Evolutionary conservation across 1,284 basidiomycete genomes (phyloP).

Genomic region (Tilletia setariae): DNA sequence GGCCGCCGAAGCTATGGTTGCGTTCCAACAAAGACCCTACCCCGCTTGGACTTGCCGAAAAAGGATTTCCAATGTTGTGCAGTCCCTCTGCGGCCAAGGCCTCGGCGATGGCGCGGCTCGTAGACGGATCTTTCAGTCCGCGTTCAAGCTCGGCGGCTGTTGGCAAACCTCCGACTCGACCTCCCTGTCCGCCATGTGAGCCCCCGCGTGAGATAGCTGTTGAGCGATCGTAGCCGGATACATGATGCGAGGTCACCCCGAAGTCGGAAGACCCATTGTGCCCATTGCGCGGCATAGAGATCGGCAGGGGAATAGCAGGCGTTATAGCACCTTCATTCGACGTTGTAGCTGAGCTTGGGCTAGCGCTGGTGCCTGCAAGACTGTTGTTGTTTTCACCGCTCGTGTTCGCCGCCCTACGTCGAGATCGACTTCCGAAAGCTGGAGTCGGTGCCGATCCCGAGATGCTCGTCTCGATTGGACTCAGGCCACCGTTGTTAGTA

Average conservation of each 20-base stretch:
- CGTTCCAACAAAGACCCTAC: neutral
- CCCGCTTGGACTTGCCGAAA: conserved; percentile 11
- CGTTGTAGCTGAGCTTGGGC: neutral
- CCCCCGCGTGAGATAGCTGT: neutral
- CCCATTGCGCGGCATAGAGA: neutral
- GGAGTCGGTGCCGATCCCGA: conserved; percentile 2
- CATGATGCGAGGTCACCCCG: too few relatives aligned
- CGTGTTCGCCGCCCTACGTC: neutral
- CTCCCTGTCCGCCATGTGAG: too few relatives aligned
- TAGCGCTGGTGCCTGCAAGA: neutral
- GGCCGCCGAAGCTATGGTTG: neutral
- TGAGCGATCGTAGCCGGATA: neutral
- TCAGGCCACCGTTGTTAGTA: neutral
- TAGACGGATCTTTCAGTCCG: neutral
- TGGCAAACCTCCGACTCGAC: neutral
- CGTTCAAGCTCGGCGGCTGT: conserved; percentile 10
- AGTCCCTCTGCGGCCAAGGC: conserved; percentile 10
- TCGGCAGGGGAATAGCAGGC: neutral
- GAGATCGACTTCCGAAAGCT: neutral
- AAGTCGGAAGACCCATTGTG: too few relatives aligned
- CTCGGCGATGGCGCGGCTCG: conserved; percentile 12
- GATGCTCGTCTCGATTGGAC: neutral
- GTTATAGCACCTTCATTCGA: neutral
- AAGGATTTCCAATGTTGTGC: conserved; percentile 8
- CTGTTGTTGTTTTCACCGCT: neutral